A percentile compares a stretch with the other conserved stretches of the same genome.
Conservation (phyloP, 169 alveolate genomes). For the Eimeria nieschulzi region DNA sequence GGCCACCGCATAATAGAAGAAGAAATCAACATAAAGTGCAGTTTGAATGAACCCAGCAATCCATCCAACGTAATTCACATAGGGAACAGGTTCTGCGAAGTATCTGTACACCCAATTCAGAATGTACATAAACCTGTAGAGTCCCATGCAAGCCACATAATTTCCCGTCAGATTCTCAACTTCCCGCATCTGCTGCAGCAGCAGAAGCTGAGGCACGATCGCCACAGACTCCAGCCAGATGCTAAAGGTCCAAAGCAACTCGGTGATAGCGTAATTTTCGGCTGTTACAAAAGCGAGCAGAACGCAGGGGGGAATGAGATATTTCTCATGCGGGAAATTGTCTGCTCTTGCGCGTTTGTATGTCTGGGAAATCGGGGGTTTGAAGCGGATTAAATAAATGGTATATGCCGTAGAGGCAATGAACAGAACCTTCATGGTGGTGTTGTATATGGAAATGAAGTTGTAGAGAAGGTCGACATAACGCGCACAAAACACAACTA, state of each 20-base stretch:
- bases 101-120: slow-evolving; percentile 94
- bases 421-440: slow-evolving; percentile 93
- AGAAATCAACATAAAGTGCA: slow-evolving; percentile 94
- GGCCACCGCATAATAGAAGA: slow-evolving; percentile 91
- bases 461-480: slow-evolving; percentile 88
- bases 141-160: slow-evolving; percentile 94
- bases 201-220: slow-evolving; percentile 94
- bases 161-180: slow-evolving; percentile 96
- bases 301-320: slow-evolving; percentile 88
- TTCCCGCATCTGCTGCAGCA: slow-evolving; percentile 93
- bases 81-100: slow-evolving; percentile 83
- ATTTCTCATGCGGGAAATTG: slow-evolving; percentile 92
- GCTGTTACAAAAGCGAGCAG: slow-evolving; percentile 84
- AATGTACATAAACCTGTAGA: slow-evolving; percentile 94
- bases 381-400: slow-evolving; percentile 88
- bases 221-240: slow-evolving; percentile 98
- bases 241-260: slow-evolving; percentile 94
- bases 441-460: slow-evolving; percentile 93
- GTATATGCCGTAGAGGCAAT: slow-evolving; percentile 89
- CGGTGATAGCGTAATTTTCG: slow-evolving; percentile 70
- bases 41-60: slow-evolving; percentile 95
- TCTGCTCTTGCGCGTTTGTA: slow-evolving; percentile 91
- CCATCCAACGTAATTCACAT: slow-evolving; percentile 90
- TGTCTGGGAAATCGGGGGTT: slow-evolving; percentile 90
- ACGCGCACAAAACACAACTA: slow-evolving; percentile 93